Base-by-base conservation (phyloP, 345 rosid genomes). In the Ceriops tagal region DNA sequence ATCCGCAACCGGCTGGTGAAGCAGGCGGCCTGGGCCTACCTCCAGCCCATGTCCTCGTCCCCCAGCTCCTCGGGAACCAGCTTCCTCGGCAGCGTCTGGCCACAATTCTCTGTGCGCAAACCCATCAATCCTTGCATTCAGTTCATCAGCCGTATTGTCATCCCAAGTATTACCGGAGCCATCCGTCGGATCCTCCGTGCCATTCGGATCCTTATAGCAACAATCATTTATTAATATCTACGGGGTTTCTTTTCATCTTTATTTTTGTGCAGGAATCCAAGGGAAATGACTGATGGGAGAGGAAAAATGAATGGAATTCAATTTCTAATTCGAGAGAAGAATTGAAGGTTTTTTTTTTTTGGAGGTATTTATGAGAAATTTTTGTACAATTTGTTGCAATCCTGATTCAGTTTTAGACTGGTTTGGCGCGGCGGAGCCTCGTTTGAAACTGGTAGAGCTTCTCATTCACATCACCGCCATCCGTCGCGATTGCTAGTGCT, bases 11-110 rank as follows among this genome's bases (percentile, higher is more conserved):
- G 84, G 37, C 83, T 93, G 4, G 95, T 93, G 5, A 91, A 93
- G 76, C 92, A 87, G 66, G 98, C 97, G 5, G 96, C 97, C 66
- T 82, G 93, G 97, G 96, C 97, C 66, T 93, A 91, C 77, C 96
- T 92, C 7, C 95, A 85, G 75, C 92, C 96, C 66, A 83, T 79
- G 84, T 74, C 88, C 11, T 61, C 93, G 61, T 86, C 87, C 0
- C 82, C 89, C 1, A 84, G 62, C 8, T 74, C 84, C 20, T 71
- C 92, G 0, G 67, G 73, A 58, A 66, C 74, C 5, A 80, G 73
- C 64, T 78, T 81, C 55, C 66, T 87, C 77, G 83, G 65, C 52
- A 87, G 87, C 6, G 1, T 90, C 19, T 85, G 96, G 91, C 61
- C 77, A 7, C 83, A 76, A 0, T 52, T 83, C 71, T 78, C 77